A percentile compares a stretch with the other conserved stretches of the same genome.
Conservation (phyloP, 768 basidiomycete species). For the Podaxis sp. region DNA sequence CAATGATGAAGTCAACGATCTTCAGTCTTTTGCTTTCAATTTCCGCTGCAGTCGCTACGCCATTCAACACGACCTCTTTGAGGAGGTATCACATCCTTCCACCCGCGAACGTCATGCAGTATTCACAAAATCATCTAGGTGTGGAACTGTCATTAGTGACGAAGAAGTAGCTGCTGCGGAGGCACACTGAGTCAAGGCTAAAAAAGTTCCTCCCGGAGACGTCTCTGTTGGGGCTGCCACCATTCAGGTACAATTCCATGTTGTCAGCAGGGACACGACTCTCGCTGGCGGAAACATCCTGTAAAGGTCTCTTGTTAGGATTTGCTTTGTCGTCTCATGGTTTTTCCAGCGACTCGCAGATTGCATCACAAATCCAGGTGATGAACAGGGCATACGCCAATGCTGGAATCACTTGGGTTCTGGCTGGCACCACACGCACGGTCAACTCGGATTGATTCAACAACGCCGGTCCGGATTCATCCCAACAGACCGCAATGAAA, state of each 20-base stretch:
- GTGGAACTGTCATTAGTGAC: constrained; percentile 15
- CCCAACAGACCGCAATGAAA: constrained; percentile 38
- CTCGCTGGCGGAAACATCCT: constrained; percentile 15
- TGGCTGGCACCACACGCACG: constrained; percentile 32
- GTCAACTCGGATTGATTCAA: constrained; percentile 41
- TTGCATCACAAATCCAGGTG: constrained; percentile 36
- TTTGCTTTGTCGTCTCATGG: background rate
- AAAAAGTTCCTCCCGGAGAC: constrained; percentile 6
- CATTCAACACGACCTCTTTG: background rate
- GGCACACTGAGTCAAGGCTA: constrained; percentile 12
- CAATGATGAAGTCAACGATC: background rate
- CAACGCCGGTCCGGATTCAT: constrained; percentile 35
- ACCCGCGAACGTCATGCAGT: too few species aligned
- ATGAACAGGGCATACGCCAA: constrained; percentile 37
- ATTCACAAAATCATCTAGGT: background rate
- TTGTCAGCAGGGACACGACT: constrained; percentile 18
- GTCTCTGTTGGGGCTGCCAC: constrained; percentile 4
- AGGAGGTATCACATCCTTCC: background rate
- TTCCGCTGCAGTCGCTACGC: too few species aligned
- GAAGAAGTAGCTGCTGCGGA: constrained; percentile 11
- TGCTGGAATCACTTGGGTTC: constrained; percentile 34
- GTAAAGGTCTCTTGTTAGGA: constrained; percentile 1
- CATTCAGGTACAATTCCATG: constrained; percentile 19
- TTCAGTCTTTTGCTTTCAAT: background rate
- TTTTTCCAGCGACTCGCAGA: constrained; percentile 25